A percentile compares a stretch with the other conserved stretches of the same genome.
Conservation (phyloP, 495 filamentous ascomycete species). For the Recurvomyces mirabilis region DNA sequence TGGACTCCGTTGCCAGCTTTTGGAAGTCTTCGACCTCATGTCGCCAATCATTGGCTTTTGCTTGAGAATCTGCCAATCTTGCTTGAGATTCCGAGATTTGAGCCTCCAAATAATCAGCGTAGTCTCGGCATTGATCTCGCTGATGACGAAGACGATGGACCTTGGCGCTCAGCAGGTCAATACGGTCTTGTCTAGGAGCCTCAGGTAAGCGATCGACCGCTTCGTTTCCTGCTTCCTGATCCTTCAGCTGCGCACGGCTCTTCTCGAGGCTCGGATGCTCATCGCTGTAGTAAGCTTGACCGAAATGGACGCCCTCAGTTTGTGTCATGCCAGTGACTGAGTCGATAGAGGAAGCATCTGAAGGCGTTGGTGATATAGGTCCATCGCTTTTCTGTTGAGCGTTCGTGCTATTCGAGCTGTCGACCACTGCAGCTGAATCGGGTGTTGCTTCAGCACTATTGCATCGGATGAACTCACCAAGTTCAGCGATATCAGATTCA, state of each 20-base stretch:
- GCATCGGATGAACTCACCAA: too few species aligned
- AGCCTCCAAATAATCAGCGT: too few species aligned
- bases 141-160: too few species aligned
- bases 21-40: too few species aligned
- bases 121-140: too few species aligned
- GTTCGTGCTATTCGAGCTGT: not conserved
- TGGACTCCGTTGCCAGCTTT: too few species aligned
- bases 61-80: too few species aligned
- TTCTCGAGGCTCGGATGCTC: not conserved
- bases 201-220: not conserved
- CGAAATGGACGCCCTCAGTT: too few species aligned
- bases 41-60: too few species aligned
- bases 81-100: too few species aligned
- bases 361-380: not conserved
- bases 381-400: not conserved
- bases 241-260: not conserved
- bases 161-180: not conserved
- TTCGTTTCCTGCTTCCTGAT: not conserved
- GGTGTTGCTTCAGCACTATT: not conserved
- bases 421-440: not conserved
- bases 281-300: not conserved
- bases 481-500: too few species aligned
- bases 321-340: slow-evolving; percentile 6
- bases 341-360: slow-evolving; percentile 5
- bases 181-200: not conserved